Base-by-base conservation (phyloP, 306 rosid genomes). In the Echinosophora koreensis region DNA sequence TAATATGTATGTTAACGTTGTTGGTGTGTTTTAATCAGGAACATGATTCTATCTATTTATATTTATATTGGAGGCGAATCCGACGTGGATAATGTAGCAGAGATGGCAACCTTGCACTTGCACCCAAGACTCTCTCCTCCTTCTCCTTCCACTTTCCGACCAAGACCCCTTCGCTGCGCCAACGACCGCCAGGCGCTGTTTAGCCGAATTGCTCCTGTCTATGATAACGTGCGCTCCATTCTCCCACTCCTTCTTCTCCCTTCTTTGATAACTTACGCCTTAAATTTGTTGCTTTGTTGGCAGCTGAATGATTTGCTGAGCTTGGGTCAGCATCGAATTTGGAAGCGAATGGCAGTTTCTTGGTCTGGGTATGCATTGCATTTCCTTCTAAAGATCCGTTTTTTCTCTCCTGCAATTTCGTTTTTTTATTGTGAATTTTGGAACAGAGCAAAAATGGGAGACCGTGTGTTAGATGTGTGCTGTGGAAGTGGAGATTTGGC, bases 401-500 rank as follows among this genome's bases (percentile, higher is more conserved):
- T 59, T 4, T 2, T 18, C 37, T 41, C 13, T 44, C 10, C 3
- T 30, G 32, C 3, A 30, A 49, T 6, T 55, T 64, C 3, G 16
- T 5, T 10, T 46, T 42, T 35, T 16, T 62, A 28, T 30, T 64
- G 32, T 71, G 62, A 77, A 69, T 75, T 46, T 55, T 82, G 63
- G 54, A 50, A 62, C 83, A 96, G 99, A 56, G 91, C 87, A 1
- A 92, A 95, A 76, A 16, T 57, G 67, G 99, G 97, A 32, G 89
- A 88, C 44, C 37, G 67, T 44, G 99, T 85, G 42, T 83, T 96
- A 86, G 99, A 96, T 84, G 80, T 91, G 85, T 96, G 99, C 84
- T 92, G 99, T 74, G 98, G 97, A 78, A 96, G 96, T 86, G 99
- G 99, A 44, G 97, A 92, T 84, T 89, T 92, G 63, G 82, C 93